Evolutionary conservation across 148 eudicot species (phyloP).

Genomic region (Vaccinium myrtillus): DNA sequence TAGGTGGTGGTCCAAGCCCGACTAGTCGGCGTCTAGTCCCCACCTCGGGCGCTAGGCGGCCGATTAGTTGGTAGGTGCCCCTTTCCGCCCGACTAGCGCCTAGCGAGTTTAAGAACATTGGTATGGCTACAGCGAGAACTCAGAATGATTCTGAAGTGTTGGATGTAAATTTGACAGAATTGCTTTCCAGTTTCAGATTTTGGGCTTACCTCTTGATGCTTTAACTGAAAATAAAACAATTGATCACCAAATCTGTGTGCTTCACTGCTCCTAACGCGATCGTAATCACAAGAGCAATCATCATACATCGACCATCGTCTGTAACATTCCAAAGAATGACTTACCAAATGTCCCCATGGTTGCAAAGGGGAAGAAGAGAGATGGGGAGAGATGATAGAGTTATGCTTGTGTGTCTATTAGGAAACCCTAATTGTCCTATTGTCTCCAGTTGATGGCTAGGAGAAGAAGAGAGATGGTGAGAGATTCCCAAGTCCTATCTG

Average conservation of each 20-base stretch:
- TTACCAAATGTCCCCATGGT: background rate
- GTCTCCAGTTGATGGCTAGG: background rate
- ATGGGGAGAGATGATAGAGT: background rate
- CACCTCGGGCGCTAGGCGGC: too few species aligned
- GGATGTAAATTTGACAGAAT: background rate
- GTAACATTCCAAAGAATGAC: background rate
- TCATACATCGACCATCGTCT: background rate
- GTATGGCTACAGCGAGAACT: background rate
- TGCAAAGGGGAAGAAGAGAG: background rate
- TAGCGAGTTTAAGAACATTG: too few species aligned
- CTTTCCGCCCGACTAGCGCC: too few species aligned
- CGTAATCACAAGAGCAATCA: background rate
- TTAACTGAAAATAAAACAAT: background rate
- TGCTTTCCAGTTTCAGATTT: background rate
- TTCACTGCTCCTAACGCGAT: background rate
- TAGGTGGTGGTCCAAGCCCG: too few species aligned
- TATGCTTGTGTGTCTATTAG: background rate
- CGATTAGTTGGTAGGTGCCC: too few species aligned
- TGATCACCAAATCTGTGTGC: background rate
- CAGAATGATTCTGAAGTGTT: background rate
- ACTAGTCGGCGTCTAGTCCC: too few species aligned
- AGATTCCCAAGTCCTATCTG: background rate
- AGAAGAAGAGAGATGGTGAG: conserved; percentile 1
- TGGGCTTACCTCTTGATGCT: background rate
- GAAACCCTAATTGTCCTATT: background rate